Evolutionary conservation across 495 filamentous ascomycete species (phyloP).

Genomic region (Penicillium simplicissimum): DNA sequence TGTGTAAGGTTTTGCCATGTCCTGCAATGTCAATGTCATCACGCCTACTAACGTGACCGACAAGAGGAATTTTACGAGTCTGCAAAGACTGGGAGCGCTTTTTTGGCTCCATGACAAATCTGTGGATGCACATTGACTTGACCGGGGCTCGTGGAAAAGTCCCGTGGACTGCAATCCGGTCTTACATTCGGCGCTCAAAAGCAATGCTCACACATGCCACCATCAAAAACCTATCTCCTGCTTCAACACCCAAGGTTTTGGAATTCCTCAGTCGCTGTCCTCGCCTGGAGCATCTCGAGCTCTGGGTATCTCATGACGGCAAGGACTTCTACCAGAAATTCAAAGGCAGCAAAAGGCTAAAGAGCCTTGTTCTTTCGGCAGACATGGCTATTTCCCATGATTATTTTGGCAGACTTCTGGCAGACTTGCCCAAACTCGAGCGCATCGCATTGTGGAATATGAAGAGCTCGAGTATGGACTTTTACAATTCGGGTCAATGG

Average conservation of each 20-base stretch:
- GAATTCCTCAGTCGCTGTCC: conserved; percentile 42
- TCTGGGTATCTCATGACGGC: conserved; percentile 22
- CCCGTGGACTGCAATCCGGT: conserved; percentile 37
- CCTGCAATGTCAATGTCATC: background rate
- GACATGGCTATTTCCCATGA: conserved; percentile 36
- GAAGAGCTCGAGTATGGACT: conserved; percentile 14
- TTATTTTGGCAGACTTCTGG: conserved; percentile 38
- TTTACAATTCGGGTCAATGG: conserved; percentile 25
- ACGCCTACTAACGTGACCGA: background rate
- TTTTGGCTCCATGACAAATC: conserved; percentile 39
- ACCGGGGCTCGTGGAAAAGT: conserved; percentile 43
- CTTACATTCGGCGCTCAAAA: conserved; percentile 46
- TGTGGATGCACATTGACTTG: conserved; percentile 58
- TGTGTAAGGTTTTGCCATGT: conserved; percentile 38
- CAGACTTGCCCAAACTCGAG: conserved; percentile 43
- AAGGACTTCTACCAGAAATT: conserved; percentile 35
- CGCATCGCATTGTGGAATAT: conserved; percentile 38
- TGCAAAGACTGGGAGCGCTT: conserved; percentile 54
- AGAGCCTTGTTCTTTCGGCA: conserved; percentile 40
- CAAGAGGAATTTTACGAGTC: conserved; percentile 51
- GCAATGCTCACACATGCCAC: conserved; percentile 41
- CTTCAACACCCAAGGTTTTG: conserved; percentile 29
- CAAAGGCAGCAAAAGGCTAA: conserved; percentile 38
- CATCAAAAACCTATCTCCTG: conserved; percentile 34
- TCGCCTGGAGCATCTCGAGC: conserved; percentile 37